Evolutionary conservation across 148 eudicot species (phyloP), one percentile per base, ranked within the genome.

Genomic region (Rheum nobile): DNA sequence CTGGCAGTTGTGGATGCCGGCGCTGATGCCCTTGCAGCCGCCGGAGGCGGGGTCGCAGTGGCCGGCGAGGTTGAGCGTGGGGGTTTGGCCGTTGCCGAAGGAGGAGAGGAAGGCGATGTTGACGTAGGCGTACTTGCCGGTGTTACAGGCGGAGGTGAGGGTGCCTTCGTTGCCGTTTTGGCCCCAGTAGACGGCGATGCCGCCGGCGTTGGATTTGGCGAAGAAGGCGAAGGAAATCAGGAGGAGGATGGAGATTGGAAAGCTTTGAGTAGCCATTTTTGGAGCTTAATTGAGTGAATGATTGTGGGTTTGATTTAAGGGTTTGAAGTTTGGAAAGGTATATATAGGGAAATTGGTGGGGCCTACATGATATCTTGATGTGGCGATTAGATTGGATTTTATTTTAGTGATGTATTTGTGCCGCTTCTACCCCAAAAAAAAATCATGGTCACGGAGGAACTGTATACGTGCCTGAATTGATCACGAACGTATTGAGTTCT

Each of bases 171-270:
- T 67, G 42, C 82, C 84, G 67, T 86, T 84, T 73, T 92, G 95
- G 77, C 97, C 97, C 97, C 97, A 88, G 75, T 92, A 92, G 32
- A 84, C 72, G 44, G 88, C 83, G 54, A 92, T 87, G 28, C 87
- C 86, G 3, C 86, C 69, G 41, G 41, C 69, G 39, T 63, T 32
- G 38, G 69, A 63, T 32, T 63, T 86, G 50, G 76, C 78, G 22
- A 39, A 46, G 43, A 80, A 21, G 57, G 72, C 22, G 2, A 71
- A n/a, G 32, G 75, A 55, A n/a, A 80, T 21, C 72, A 77, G 68
- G 39, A 83, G 19, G 32, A 69, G 65, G 65, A 76, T 65, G 29
- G 31, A 14, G 46, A 21, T 19, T 22, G 19, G 17, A 22, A 39
- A 38, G 29, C 9, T 61, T 17, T 14, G 9, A 35, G 41, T 4